These are phyloP conservation scores for Talaromyces adpressus DNA, from an alignment of 495 filamentous ascomycete genomes.

Conservation along the genomic window DNA sequence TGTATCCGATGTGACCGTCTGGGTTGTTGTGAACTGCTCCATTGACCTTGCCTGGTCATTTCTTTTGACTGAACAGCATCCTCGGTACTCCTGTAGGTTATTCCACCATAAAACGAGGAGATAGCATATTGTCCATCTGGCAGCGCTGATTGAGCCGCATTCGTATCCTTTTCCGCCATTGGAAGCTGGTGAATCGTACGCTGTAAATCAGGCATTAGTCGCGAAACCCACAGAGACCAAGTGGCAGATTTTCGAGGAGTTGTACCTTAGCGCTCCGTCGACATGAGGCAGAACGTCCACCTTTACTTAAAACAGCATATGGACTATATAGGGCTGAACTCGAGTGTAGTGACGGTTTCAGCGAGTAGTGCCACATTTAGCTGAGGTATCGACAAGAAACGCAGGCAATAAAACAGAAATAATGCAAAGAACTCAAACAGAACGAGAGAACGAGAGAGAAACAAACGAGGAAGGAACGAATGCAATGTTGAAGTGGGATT, in stretches of 20 bases:
- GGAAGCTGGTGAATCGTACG: not conserved
- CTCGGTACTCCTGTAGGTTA: not conserved
- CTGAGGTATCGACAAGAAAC: not conserved
- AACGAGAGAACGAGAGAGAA: not conserved
- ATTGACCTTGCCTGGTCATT: not conserved
- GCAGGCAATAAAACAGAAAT: not conserved
- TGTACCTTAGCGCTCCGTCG: not conserved
- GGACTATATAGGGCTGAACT: not conserved
- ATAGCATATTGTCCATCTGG: not conserved
- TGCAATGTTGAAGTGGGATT: not conserved
- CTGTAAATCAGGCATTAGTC: not conserved
- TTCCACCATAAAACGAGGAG: not conserved
- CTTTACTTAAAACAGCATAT: not conserved
- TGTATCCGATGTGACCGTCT: not conserved
- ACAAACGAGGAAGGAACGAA: not conserved
- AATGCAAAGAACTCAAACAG: not conserved
- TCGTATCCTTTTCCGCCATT: not conserved
- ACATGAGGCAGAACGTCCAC: not conserved
- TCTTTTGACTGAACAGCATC: not conserved
- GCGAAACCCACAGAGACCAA: not conserved
- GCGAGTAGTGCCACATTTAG: slow-evolving; percentile 1
- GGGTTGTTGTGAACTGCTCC: not conserved
- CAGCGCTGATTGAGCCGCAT: not conserved
- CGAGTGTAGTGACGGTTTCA: not conserved
- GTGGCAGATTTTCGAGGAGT: not conserved